Conservation (phyloP, 805 yeast genomes). For the Kockiozyma suomiensis region DNA sequence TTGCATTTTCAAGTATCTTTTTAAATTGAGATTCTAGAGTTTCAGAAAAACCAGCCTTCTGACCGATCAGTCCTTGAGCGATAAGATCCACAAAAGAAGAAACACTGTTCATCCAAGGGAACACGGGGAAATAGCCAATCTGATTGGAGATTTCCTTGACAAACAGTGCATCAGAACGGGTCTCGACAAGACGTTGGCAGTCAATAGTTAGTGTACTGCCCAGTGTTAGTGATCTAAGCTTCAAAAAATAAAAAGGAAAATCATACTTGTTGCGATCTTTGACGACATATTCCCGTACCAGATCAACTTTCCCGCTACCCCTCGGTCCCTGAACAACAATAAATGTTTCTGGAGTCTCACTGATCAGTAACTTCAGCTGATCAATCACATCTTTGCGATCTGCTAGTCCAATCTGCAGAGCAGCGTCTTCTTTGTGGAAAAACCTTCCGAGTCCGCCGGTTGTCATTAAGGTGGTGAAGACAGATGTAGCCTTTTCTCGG, state of each 20-base stretch:
- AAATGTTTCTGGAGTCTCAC: slow-evolving; percentile 87
- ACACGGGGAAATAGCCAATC: slow-evolving; percentile 89
- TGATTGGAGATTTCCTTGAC: slow-evolving; percentile 70
- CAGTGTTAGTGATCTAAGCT: slow-evolving; percentile 9
- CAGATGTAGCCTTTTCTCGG: neutral
- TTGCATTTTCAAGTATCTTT: slow-evolving; percentile 71
- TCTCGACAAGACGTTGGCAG: slow-evolving; percentile 73
- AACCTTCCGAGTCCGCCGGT: slow-evolving; percentile 16
- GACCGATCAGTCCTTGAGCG: slow-evolving; percentile 90
- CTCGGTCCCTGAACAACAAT: slow-evolving; percentile 89
- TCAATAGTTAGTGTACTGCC: slow-evolving; percentile 55
- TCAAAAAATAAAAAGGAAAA: neutral
- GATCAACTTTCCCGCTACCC: slow-evolving; percentile 89
- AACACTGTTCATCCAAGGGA: slow-evolving; percentile 85
- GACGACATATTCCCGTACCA: slow-evolving; percentile 70
- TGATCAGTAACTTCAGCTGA: slow-evolving; percentile 74
- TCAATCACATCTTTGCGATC: slow-evolving; percentile 70
- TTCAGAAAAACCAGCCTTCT: slow-evolving; percentile 86
- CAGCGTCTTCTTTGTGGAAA: neutral
- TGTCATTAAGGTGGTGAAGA: slow-evolving; percentile 4
- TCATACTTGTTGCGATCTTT: slow-evolving; percentile 50
- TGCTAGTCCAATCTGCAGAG: slow-evolving; percentile 51
- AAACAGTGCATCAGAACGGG: slow-evolving; percentile 72
- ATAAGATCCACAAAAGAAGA: slow-evolving; percentile 80
- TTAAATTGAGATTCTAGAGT: slow-evolving; percentile 78